Evolutionary conservation across 352 stramenopile species (phyloP).

Genomic region (Phytophthora constricta): DNA sequence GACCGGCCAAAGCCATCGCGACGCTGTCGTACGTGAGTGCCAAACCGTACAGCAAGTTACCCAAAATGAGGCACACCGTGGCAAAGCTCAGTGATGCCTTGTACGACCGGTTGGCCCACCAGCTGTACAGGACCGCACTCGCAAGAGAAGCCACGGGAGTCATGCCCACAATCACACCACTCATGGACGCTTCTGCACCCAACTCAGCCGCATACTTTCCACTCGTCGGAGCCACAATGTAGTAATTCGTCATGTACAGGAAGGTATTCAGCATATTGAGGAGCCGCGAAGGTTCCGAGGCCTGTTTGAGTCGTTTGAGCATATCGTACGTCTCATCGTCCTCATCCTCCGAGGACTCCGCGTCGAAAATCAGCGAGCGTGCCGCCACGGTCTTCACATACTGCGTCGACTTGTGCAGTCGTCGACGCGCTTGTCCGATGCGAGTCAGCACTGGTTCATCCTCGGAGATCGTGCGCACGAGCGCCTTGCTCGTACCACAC

Average conservation of each 20-base stretch:
- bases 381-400: conserved; percentile 88
- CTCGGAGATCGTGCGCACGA: conserved; percentile 72
- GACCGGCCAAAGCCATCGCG: conserved; percentile 89
- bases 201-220: conserved; percentile 92
- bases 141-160: conserved; percentile 95
- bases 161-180: conserved; percentile 96
- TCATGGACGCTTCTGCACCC: conserved; percentile 89
- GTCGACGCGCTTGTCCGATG: conserved; percentile 67
- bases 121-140: conserved; percentile 94
- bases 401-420: conserved; percentile 82
- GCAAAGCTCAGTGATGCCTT: conserved; percentile 86
- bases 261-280: conserved; percentile 96
- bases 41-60: conserved; percentile 90
- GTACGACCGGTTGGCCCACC: conserved; percentile 93
- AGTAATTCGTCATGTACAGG: conserved; percentile 99
- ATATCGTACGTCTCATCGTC: conserved; percentile 71
- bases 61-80: conserved; percentile 80
- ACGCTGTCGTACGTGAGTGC: conserved; percentile 84
- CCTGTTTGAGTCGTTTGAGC: conserved; percentile 55
- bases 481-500: conserved; percentile 24
- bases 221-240: conserved; percentile 96
- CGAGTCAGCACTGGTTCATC: conserved; percentile 79
- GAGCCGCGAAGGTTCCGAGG: conserved; percentile 73
- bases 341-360: conserved; percentile 84
- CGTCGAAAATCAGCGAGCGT: conserved; percentile 83